A percentile compares a stretch with the other conserved stretches of the same genome.
Evolutionary conservation across 805 yeast genomes (phyloP).

Genomic region (Pichia gijzeniarum): DNA sequence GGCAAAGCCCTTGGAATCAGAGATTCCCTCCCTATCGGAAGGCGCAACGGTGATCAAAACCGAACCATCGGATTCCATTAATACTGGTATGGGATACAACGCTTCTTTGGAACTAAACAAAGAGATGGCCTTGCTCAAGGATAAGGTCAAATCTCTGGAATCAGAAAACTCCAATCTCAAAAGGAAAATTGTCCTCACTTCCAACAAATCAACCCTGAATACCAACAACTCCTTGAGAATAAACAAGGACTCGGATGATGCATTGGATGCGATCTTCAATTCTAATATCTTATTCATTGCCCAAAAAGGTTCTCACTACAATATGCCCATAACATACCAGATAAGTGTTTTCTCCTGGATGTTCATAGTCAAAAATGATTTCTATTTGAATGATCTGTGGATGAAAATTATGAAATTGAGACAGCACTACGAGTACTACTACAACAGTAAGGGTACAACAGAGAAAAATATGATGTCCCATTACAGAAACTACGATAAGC

Average conservation of each 20-base stretch:
- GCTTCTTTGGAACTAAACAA: slow-evolving; percentile 15
- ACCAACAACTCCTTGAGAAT: slow-evolving; percentile 5
- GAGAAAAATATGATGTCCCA: slow-evolving; percentile 27
- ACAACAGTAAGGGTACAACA: slow-evolving; percentile 27
- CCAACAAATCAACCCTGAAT: not conserved
- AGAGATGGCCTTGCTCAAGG: slow-evolving; percentile 20
- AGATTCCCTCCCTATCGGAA: slow-evolving; percentile 4
- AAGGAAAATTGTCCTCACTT: not conserved
- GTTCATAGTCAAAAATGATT: slow-evolving; percentile 53
- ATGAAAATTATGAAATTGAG: slow-evolving; percentile 31
- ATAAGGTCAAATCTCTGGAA: slow-evolving; percentile 27
- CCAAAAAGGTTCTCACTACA: slow-evolving; percentile 29
- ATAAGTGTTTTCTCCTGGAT: slow-evolving; percentile 51
- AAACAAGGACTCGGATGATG: slow-evolving; percentile 16
- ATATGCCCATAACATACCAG: slow-evolving; percentile 33
- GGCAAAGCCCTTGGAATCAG: slow-evolving; percentile 36
- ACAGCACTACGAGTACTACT: slow-evolving; percentile 33
- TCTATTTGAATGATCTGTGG: slow-evolving; percentile 50
- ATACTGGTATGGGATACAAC: not conserved
- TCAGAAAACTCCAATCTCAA: slow-evolving; percentile 21
- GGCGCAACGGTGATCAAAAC: not conserved
- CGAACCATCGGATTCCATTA: not conserved
- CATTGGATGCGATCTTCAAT: slow-evolving; percentile 29
- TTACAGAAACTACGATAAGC: slow-evolving; percentile 28
- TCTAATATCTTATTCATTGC: slow-evolving; percentile 33